phyloP scores from a whole-genome alignment of 2,329 filamentous ascomycete species.

The Fusarium nodosum region DNA sequence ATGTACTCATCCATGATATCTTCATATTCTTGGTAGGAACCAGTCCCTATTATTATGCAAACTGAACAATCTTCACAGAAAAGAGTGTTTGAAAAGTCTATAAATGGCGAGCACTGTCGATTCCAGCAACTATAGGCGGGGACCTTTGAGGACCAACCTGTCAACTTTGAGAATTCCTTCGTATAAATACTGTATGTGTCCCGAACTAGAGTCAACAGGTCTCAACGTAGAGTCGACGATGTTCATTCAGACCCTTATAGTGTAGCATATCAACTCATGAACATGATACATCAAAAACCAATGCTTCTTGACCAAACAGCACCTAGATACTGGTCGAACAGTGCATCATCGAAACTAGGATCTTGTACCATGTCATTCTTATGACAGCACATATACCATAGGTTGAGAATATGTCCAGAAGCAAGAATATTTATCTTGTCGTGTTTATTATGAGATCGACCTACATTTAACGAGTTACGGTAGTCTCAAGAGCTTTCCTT shows the following conservation, averaged over 20 bases:
- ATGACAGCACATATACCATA: not conserved
- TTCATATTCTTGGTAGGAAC: too few relatives aligned
- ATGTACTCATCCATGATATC: not conserved
- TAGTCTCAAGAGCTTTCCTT: too few relatives aligned
- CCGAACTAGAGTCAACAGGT: fast-evolving
- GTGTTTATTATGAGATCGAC: not conserved
- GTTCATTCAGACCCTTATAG: not conserved
- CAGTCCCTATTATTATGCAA: too few relatives aligned
- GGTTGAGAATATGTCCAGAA: too few relatives aligned
- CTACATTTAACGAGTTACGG: not conserved
- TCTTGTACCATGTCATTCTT: not conserved
- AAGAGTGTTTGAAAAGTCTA: not conserved
- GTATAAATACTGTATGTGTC: not conserved
- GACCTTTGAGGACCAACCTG: not conserved
- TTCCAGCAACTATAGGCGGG: not conserved
- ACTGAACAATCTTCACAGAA: too few relatives aligned
- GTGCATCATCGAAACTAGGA: too few relatives aligned
- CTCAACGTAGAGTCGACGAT: not conserved
- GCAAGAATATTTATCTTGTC: not conserved
- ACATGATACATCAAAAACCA: not conserved
- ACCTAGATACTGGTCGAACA: not conserved
- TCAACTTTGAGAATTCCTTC: not conserved
- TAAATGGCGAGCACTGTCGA: not conserved
- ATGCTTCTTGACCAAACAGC: not conserved
- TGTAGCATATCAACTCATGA: not conserved